Evolutionary conservation across 1,139 yeast species (phyloP), one percentile per base, ranked within the genome.

Genomic region (Pichia sp.): DNA sequence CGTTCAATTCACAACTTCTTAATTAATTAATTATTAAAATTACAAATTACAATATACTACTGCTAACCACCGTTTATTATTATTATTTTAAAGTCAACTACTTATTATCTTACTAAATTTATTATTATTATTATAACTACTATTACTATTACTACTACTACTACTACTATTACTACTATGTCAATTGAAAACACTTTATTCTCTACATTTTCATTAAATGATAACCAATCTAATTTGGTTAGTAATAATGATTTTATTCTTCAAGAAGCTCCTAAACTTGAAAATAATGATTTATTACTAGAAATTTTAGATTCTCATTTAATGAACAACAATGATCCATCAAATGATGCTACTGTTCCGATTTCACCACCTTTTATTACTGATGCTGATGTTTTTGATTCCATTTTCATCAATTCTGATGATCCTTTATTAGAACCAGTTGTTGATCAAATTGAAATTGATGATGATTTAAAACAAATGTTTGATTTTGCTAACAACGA

Each of bases 321-420:
- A 25, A 38, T 47, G 16, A 34, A 47, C 22, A 29, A 44, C 9
- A 29, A 36, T 42, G 49, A 27, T 9, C 44, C 13, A 16, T 39
- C 31, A 27, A 41, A 41, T 43, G 41, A 39, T 19, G 38, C 43
- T 29, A 27, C 52, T 14, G 6, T 19, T 29, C 33, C 44, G 5
- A 42, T 18, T 16, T 30, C 66, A 38, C 61, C 80, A 48, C 80
- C 83, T 28, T 69, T 77, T 60, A 75, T 77, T 58, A 71, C 82
- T 62, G 84, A 81, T 64, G 72, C 84, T 41, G 76, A 80, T 51
- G 79, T 81, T 46, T 73, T 83, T 55, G 85, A 82, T 56, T 80
- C 86, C 16, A 81, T 83, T 83, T 84, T 64, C 41, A 41, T 31
- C 5, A 46, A 46, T 31, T 11, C 42, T 3, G 19, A 45, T 25